These are phyloP conservation scores for Sphagnurus paluster DNA, from an alignment of 1,284 basidiomycete genomes.

Conservation along the genomic window DNA sequence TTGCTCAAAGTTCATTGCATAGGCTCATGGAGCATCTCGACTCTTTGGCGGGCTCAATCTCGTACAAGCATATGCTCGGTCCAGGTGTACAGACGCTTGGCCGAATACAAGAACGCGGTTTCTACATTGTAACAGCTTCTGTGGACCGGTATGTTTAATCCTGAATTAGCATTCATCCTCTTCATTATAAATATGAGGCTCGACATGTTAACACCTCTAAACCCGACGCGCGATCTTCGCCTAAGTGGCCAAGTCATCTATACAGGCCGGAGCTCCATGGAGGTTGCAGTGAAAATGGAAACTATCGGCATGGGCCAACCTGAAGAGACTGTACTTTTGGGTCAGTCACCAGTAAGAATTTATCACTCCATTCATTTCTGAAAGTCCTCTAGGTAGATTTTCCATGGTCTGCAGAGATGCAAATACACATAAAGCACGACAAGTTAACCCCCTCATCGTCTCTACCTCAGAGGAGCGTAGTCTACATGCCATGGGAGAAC, in stretches of 20 bases:
- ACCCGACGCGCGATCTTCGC: conserved; percentile 65
- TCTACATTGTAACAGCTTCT: conserved; percentile 82
- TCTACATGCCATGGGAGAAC: conserved; percentile 68
- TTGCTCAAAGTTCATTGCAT: conserved; percentile 1
- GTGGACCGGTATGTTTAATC: conserved; percentile 62
- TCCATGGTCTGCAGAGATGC: conserved; percentile 84
- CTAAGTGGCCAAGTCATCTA: conserved; percentile 81
- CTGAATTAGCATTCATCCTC: background rate
- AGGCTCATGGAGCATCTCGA: conserved; percentile 76
- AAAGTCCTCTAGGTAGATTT: conserved; percentile 40
- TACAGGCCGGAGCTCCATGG: conserved; percentile 77
- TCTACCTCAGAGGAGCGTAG: conserved; percentile 63
- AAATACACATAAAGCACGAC: conserved; percentile 59
- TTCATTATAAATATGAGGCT: conserved; percentile 38
- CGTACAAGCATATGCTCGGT: conserved; percentile 79
- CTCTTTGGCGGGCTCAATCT: conserved; percentile 79
- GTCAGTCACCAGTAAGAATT: conserved; percentile 38
- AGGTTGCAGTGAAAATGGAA: conserved; percentile 83
- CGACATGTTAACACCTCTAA: conserved; percentile 61
- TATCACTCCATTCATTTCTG: conserved; percentile 1
- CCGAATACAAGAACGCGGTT: conserved; percentile 58
- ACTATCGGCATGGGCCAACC: conserved; percentile 45
- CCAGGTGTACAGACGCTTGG: conserved; percentile 55
- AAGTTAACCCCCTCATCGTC: conserved; percentile 66
- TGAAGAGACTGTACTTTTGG: conserved; percentile 66